Conservation (phyloP, 148 eudicot species). For the Camellia sinensis region DNA sequence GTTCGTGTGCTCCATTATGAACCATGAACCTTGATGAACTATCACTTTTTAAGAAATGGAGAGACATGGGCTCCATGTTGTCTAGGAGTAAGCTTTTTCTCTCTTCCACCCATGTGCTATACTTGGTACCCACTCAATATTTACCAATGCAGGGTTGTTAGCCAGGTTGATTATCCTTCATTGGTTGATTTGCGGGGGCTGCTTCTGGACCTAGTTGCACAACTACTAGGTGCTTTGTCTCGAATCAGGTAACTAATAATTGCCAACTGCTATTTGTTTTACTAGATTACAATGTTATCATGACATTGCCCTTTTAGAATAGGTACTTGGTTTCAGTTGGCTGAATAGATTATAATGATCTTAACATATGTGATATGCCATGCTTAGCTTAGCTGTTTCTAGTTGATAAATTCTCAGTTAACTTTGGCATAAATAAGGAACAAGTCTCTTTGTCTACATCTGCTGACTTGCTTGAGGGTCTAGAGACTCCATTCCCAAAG, state of each 20-base stretch:
- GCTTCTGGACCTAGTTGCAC: constrained; percentile 91
- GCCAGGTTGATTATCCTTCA: constrained; percentile 98
- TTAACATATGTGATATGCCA: neutral
- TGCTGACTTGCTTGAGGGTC: constrained; percentile 6
- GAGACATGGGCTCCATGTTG: neutral
- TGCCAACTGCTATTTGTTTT: neutral
- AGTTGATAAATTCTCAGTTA: neutral
- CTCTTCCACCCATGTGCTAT: neutral
- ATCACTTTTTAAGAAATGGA: constrained; percentile 4
- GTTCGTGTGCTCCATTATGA: neutral
- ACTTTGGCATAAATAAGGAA: neutral
- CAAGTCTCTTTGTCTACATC: neutral
- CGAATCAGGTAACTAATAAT: constrained; percentile 70
- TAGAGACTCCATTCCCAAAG: neutral
- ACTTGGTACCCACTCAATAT: constrained; percentile 1
- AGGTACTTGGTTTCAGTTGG: neutral
- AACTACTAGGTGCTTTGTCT: constrained; percentile 95
- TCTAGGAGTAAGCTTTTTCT: constrained; percentile 5
- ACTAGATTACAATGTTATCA: neutral
- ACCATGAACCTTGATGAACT: constrained; percentile 1
- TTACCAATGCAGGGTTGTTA: constrained; percentile 76
- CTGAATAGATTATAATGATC: constrained; percentile 8
- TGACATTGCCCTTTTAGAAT: neutral
- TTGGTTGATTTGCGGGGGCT: constrained; percentile 92
- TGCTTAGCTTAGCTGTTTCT: neutral